These are phyloP conservation scores for Williopsis jadinii DNA, from an alignment of 1,139 yeast species.

Conservation along the genomic window DNA sequence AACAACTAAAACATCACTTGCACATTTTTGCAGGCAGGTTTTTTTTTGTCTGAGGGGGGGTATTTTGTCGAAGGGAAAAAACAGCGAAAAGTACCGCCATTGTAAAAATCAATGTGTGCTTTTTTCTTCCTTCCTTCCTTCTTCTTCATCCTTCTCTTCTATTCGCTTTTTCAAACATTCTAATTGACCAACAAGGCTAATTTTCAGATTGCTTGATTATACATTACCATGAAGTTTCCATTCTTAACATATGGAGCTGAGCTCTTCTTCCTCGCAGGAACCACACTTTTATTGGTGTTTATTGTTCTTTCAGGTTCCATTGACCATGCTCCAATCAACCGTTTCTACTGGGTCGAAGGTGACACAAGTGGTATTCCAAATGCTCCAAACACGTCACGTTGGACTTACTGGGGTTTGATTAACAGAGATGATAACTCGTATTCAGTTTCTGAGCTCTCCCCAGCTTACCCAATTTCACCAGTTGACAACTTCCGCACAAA, in stretches of 20 bases:
- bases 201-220: too few relatives aligned
- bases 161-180: too few relatives aligned
- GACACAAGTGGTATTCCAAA: slow-evolving; percentile 50
- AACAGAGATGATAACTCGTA: slow-evolving; percentile 24
- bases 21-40: too few relatives aligned
- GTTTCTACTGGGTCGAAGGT: slow-evolving; percentile 66
- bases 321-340: slow-evolving; percentile 51
- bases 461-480: slow-evolving; percentile 68
- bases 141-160: too few relatives aligned
- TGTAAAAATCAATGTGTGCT: too few relatives aligned
- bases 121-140: too few relatives aligned
- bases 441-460: slow-evolving; percentile 31
- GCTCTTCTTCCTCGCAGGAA: slow-evolving; percentile 20
- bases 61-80: too few relatives aligned
- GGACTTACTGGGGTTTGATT: slow-evolving; percentile 81
- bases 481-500: slow-evolving; percentile 57
- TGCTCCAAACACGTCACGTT: slow-evolving; percentile 52
- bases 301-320: slow-evolving; percentile 63
- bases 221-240: slow-evolving; percentile 11
- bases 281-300: slow-evolving; percentile 52
- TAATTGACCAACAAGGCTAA: too few relatives aligned
- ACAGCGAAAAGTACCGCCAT: too few relatives aligned
- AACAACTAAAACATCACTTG: too few relatives aligned
- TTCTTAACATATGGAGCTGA: slow-evolving; percentile 10
- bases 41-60: too few relatives aligned